Percentiles rank a stretch among this genome's conserved stretches.
Conservation (phyloP, 495 filamentous ascomycete genomes). For the Antarctomyces pellizariae region DNA sequence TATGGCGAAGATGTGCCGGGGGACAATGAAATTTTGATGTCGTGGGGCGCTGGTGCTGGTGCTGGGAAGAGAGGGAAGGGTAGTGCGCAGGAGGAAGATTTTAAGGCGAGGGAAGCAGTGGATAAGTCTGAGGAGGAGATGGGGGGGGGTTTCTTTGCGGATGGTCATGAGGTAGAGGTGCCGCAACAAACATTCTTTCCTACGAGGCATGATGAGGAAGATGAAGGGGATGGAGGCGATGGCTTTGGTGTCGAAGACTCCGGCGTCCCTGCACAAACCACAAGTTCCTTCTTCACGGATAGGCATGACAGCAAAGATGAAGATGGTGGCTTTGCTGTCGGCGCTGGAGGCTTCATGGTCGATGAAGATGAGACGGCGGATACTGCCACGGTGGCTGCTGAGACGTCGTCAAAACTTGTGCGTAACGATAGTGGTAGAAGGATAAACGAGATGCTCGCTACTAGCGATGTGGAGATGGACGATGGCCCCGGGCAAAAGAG, state of each 20-base stretch:
- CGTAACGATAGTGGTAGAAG: too few species aligned
- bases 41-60: slow-evolving; percentile 14
- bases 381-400: too few species aligned
- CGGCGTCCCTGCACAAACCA: too few species aligned
- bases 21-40: slow-evolving; percentile 18
- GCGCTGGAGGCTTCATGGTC: slow-evolving; percentile 10
- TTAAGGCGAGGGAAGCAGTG: slow-evolving; percentile 6
- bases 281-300: slow-evolving; percentile 11
- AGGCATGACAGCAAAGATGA: slow-evolving; percentile 11
- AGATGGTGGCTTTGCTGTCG: slow-evolving; percentile 8
- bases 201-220: slow-evolving; percentile 10
- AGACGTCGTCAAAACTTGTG: too few species aligned
- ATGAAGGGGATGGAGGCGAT: slow-evolving; percentile 10
- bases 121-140: slow-evolving; percentile 19
- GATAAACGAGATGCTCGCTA: too few species aligned
- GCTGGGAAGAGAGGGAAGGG: slow-evolving; percentile 9
- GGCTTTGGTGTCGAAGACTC: slow-evolving; percentile 10
- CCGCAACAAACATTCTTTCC: slow-evolving; percentile 10
- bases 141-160: slow-evolving; percentile 30
- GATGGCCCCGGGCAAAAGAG: too few species aligned
- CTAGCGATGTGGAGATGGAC: too few species aligned
- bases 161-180: slow-evolving; percentile 17
- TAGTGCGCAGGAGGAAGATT: slow-evolving; percentile 7
- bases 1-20: slow-evolving; percentile 43
- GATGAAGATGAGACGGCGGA: too few species aligned